These are phyloP conservation scores for Metschnikowia anglica DNA, from an alignment of 805 yeast species.

Conservation along the genomic window DNA sequence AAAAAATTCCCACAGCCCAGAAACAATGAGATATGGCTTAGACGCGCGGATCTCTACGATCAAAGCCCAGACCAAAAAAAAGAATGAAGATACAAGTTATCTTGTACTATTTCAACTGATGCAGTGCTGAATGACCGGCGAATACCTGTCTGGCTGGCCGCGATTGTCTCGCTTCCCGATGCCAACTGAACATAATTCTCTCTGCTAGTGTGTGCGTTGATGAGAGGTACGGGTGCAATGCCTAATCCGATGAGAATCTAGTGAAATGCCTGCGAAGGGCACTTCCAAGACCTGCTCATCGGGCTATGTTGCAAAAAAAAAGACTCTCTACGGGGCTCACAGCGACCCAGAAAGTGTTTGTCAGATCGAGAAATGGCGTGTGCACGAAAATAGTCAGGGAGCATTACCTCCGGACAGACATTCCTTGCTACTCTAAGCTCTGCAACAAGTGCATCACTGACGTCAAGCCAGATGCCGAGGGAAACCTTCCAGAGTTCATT, in stretches of 20 bases:
- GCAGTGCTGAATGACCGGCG: too few relatives aligned
- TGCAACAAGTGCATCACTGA: constrained; percentile 62
- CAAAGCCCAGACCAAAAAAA: too few relatives aligned
- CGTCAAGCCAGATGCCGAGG: constrained; percentile 62
- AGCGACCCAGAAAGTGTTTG: constrained; percentile 86
- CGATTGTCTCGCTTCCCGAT: too few relatives aligned
- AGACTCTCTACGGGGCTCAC: constrained; percentile 45
- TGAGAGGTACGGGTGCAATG: constrained; percentile 10
- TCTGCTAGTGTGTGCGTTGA: neutral
- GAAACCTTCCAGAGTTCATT: constrained; percentile 63
- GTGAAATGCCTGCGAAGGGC: neutral
- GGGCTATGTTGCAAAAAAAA: constrained; percentile 28
- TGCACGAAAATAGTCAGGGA: constrained; percentile 92
- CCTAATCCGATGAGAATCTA: constrained; percentile 6
- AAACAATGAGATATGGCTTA: too few relatives aligned
- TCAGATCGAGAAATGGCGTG: constrained; percentile 83
- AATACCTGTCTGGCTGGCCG: too few relatives aligned
- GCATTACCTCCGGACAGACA: constrained; percentile 88
- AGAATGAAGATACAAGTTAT: too few relatives aligned
- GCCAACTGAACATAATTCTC: too few relatives aligned
- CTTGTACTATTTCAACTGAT: too few relatives aligned
- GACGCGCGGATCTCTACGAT: too few relatives aligned
- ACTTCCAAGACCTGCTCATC: neutral
- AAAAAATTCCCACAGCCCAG: too few relatives aligned
- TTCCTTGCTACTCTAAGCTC: constrained; percentile 79